Evolutionary conservation across 345 rosid genomes (phyloP), one percentile per base, ranked within the genome.

Genomic region (Passiflora organensis): DNA sequence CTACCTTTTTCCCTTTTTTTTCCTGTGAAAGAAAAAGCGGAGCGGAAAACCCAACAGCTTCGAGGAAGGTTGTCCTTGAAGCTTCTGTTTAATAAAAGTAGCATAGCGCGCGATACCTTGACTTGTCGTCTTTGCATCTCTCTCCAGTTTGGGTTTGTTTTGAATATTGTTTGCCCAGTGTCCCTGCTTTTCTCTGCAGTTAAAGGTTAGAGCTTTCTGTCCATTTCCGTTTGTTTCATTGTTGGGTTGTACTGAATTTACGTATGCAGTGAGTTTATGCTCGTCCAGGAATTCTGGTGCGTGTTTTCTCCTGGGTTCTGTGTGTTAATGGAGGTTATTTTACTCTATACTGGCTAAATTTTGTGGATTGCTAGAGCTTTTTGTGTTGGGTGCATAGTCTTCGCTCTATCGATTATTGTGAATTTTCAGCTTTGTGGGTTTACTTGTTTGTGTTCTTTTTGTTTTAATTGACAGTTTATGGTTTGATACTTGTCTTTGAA

Each of bases 121-220:
- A 45, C 19, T 43, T 46, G 28, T 57, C 28, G 32, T 21, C 28
- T 19, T 19, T 46, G 6, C 12, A 15, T 38, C 55, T 48, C 11
- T 59, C 17, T n/a, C 0, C 22, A 32, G 15, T 48, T 42, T 6
- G 55, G 63, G 47, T 59, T 48, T 43, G 6, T 38, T n/a, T 13
- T 21, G 34, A 37, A 59, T 48, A 6, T 37, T 37, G 24, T 37
- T 48, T 48, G 13, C n/a, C 25, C 1, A 22, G 18, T 9, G 8
- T 13, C 24, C 43, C 20, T 37, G 19, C 14, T 22, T 28, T 9
- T 58, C 53, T 14, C 45, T 48, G 28, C 48, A 20, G 22, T 59
- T 8, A 36, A 59, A 59, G 55, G 55, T 59, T 13, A 21, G 63
- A 59, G 38, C 63, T 59, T 47, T 12, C 25, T 25, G 1, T 21